Evolutionary conservation across 1,139 yeast genomes (phyloP), one percentile per base, ranked within the genome.

Genomic region (Scheffersomyces illinoinensis): DNA sequence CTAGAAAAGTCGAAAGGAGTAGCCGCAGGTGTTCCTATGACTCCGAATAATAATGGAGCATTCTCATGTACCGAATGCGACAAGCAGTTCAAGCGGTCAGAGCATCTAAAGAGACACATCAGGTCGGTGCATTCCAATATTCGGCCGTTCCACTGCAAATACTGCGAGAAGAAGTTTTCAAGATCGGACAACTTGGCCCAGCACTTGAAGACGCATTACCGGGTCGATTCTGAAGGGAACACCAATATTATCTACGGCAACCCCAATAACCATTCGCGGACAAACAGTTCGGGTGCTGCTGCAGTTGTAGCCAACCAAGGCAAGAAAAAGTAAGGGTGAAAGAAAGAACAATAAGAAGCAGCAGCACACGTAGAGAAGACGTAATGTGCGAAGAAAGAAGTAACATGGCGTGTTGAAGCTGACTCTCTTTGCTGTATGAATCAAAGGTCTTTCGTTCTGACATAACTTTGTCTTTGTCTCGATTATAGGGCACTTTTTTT

Each of bases 151-250:
- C 83, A 78, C 60, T 82, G 85, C 68, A 77, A 77, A 60, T 77
- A 75, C 64, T 82, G 85, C 66, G 84, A 81, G 47, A 81, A 81
- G 74, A 79, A 79, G 68, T 82, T 82, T 61, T 74, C 79, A 59
- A 67, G 85, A 59, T 74, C 78, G 17, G 85, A 82, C 68, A 82
- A 81, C 64, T 75, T 81, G 68, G 83, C 84, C 14, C 85, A 81
- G 65, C 85, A 81, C 68, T 73, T 80, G 65, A 81, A 81, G 67
- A 81, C 85, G 10, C 85, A 81, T 63, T 48, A 54, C 26, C 50
- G 63, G 39, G 61, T 74, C 54, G 76, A 77, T 62, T 64, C 74
- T 14, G 71, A 74, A 57, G 83, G 83, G 18, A 70, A 76, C 20
- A 75, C 79, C 4, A 71, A 74, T 54, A 73, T 78, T 23, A 72